These are phyloP conservation scores for Globisporangium takayamanum DNA, from an alignment of 352 stramenopile species.

Conservation along the genomic window DNA sequence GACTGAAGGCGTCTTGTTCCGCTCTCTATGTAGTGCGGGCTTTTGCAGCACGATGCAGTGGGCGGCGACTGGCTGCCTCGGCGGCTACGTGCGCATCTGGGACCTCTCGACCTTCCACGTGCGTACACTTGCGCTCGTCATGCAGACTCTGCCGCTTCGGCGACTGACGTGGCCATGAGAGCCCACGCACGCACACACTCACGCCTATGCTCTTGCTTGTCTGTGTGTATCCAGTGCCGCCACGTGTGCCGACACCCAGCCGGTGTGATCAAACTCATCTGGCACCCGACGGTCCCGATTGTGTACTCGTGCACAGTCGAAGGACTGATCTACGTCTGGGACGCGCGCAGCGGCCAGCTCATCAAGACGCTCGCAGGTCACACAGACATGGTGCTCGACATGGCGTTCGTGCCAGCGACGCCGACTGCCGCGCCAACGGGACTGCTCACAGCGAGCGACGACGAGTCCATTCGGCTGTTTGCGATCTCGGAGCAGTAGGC, in stretches of 20 bases:
- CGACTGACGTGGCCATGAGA: background rate
- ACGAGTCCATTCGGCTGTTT: conserved; percentile 80
- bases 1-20: background rate
- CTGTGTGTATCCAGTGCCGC: conserved; percentile 45
- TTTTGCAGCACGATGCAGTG: conserved; percentile 94
- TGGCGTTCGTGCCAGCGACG: conserved; percentile 60
- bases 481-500: conserved; percentile 18
- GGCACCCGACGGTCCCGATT: conserved; percentile 82
- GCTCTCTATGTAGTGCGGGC: conserved; percentile 57
- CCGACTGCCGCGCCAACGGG: conserved; percentile 32
- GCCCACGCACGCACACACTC: background rate
- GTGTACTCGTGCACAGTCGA: conserved; percentile 86
- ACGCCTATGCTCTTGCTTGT: background rate
- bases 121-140: conserved; percentile 1
- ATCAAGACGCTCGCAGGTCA: conserved; percentile 79
- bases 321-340: conserved; percentile 88
- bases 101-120: conserved; percentile 87
- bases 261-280: conserved; percentile 89
- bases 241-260: conserved; percentile 84
- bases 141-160: background rate
- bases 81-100: conserved; percentile 95
- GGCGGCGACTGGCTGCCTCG: conserved; percentile 92
- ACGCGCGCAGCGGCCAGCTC: conserved; percentile 81
- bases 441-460: conserved; percentile 77
- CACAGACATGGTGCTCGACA: conserved; percentile 90